A percentile compares a stretch with the other conserved stretches of the same genome.
Evolutionary conservation across 78 protist species (phyloP).

Genomic region (Monocercomonoides exilis): DNA sequence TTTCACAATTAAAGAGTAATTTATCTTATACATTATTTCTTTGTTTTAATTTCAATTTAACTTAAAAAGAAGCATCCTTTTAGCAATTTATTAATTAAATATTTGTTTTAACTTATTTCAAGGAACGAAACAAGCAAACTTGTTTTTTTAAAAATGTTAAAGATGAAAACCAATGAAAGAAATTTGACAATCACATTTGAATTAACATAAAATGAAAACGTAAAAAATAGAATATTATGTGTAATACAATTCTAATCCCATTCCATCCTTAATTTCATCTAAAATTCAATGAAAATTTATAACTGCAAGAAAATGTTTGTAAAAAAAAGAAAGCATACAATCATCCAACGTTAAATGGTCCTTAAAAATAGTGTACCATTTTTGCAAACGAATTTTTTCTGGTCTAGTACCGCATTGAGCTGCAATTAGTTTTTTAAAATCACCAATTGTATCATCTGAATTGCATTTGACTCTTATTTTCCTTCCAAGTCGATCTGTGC

Average conservation of each 20-base stretch:
- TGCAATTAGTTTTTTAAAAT: slow-evolving; percentile 83
- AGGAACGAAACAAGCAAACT: no score
- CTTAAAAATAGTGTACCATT: slow-evolving; percentile 66
- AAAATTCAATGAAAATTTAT: not conserved
- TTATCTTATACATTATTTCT: no score
- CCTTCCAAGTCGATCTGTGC: slow-evolving; percentile 86
- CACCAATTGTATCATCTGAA: slow-evolving; percentile 90
- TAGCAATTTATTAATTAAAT: no score
- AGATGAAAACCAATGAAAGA: no score
- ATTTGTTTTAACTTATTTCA: no score
- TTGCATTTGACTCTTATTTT: slow-evolving; percentile 83
- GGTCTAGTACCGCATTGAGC: slow-evolving; percentile 89
- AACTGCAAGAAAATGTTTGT: no score
- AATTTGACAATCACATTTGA: not conserved
- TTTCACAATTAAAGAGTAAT: no score
- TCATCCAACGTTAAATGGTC: slow-evolving; percentile 78
- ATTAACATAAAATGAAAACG: not conserved
- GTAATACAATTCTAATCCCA: slow-evolving; percentile 76
- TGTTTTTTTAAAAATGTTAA: no score
- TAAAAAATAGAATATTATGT: slow-evolving; percentile 27
- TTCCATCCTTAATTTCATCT: slow-evolving; percentile 72
- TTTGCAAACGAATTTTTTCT: slow-evolving; percentile 80
- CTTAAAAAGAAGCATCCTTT: no score
- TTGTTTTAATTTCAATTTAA: no score
- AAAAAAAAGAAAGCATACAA: slow-evolving; percentile 10